Base-by-base conservation (phyloP, 2,329 filamentous ascomycete species). In the Ilyonectria sp. region DNA sequence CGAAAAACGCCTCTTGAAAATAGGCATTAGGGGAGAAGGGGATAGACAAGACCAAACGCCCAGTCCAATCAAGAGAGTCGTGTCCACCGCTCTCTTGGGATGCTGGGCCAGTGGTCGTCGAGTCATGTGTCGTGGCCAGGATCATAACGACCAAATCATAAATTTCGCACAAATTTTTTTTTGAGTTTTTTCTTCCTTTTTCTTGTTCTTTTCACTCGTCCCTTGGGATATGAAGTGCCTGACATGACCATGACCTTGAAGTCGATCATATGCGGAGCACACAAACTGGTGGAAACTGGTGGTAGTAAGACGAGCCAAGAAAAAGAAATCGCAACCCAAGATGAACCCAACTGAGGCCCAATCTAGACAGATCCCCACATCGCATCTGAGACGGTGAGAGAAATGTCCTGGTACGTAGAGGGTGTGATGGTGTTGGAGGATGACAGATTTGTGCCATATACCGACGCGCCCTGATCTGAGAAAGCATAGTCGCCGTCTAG, bases 341-440 rank as follows among this genome's bases (percentile, higher is more conserved):
- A 13, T 19, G 49, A 52, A 23, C 17, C 17, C 17, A 33, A 33
- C 29, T 21, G 49, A 31, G 49, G 21, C 29, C 44, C 23, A 33
- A 44, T 69, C 17, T 54, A 74, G 57, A 66, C 64, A 57, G 52
- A 40, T 40, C 37, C 57, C 74, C 74, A 76, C 13, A 75, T 61
- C 9, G 57, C 71, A 26, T 76, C 74, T 23, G 62, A 7, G 19
- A 76, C 67, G 37, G 37, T 66, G 57, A 76, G 74, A 35, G 70
- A 67, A 61, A 77, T 72, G 4, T 76, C 74, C 46, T 75, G 72
- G 49, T 67, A 75, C 7, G 69, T 75, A 9, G 72, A 58, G 6
- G 75, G 75, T n/a, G 75, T 77, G 46, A 77, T 72, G 19, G 74
- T 77, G 54, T 76, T 76, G 43, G 75, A 69, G n/a, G 75, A 76